Evolutionary conservation across 306 rosid genomes (phyloP).

Genomic region (Benincasa hispida): DNA sequence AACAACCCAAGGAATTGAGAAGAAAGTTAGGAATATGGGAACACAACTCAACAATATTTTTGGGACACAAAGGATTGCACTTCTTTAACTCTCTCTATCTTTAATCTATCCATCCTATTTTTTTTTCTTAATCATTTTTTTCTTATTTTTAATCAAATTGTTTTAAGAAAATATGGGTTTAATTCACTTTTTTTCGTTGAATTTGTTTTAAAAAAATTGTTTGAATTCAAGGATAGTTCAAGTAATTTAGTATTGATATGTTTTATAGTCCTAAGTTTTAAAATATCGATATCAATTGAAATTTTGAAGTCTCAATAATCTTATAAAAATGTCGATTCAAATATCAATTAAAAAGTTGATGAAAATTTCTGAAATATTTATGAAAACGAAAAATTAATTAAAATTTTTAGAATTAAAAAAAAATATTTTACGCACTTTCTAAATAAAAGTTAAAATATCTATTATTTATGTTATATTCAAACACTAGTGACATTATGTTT

Average conservation of each 20-base stretch:
- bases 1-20: slow-evolving; percentile 39
- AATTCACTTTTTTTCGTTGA: neutral
- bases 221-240: neutral
- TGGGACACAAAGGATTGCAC: slow-evolving; percentile 44
- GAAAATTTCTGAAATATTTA: no score
- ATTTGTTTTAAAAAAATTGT: neutral
- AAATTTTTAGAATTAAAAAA: no score
- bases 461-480: no score
- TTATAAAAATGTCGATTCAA: no score
- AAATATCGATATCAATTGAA: no score
- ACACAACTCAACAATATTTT: slow-evolving; percentile 20
- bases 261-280: no score
- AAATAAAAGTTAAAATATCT: no score
- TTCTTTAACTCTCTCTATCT: slow-evolving; percentile 3
- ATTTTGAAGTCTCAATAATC: no score
- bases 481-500: no score
- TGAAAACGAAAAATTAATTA: no score
- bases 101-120: slow-evolving; percentile 20
- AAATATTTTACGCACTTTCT: no score
- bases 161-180: neutral
- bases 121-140: neutral
- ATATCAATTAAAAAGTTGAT: no score
- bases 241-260: neutral
- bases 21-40: slow-evolving; percentile 27
- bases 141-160: neutral